A percentile compares a stretch with the other conserved stretches of the same genome.
These are phyloP conservation scores for Eimeria praecox DNA, from an alignment of 169 alveolate species.

Conservation along the genomic window DNA sequence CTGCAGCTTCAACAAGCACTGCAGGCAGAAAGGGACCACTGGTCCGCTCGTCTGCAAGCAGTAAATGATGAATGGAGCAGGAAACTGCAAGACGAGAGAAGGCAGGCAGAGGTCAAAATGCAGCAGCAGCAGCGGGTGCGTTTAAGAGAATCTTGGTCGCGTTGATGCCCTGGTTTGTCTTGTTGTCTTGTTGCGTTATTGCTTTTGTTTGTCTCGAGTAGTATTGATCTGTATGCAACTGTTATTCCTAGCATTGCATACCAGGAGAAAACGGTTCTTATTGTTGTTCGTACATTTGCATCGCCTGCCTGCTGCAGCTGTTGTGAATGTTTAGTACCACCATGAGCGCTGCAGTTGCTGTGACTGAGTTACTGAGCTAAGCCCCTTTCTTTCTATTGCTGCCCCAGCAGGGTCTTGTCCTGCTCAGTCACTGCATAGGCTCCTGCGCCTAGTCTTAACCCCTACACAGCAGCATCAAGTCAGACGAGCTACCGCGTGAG, in stretches of 20 bases:
- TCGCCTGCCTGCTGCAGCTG: background rate
- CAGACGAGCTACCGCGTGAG: background rate
- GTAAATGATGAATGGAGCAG: constrained; percentile 44
- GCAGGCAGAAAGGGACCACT: constrained; percentile 47
- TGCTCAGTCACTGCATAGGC: background rate
- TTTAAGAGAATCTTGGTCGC: background rate
- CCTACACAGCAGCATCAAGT: background rate
- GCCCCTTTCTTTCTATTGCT: background rate
- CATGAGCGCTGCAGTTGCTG: background rate
- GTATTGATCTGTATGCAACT: background rate
- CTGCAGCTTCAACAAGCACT: background rate
- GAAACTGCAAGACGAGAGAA: constrained; percentile 18
- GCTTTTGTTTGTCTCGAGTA: background rate
- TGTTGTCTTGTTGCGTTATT: background rate
- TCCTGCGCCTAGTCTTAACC: background rate
- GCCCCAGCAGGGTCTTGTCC: background rate
- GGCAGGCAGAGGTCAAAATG: constrained; percentile 23
- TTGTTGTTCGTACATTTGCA: background rate
- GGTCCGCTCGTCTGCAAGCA: constrained; percentile 39
- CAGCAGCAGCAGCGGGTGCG: constrained; percentile 10
- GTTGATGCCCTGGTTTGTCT: background rate
- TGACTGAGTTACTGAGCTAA: background rate
- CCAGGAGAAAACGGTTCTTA: background rate
- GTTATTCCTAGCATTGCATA: background rate
- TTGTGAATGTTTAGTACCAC: background rate